phyloP scores from a whole-genome alignment of 768 basidiomycete species.

The Lactifluus hygrophoroides region DNA sequence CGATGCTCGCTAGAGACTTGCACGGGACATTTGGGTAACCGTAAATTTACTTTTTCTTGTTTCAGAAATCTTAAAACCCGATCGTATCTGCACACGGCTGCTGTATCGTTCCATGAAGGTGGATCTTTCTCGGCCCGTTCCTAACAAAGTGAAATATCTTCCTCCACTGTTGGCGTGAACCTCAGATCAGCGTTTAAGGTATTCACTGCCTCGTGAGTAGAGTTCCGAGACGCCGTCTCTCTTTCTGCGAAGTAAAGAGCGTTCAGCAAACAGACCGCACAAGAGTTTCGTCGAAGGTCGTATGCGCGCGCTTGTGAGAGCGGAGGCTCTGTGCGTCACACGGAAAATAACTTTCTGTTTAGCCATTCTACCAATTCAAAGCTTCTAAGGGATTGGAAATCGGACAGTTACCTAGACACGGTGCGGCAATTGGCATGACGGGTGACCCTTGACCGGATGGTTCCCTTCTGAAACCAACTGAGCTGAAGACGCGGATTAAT shows the following conservation, averaged over 20 bases:
- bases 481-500: background rate
- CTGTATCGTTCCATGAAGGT: background rate
- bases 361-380: background rate
- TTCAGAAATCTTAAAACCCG: constrained; percentile 8
- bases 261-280: background rate
- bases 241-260: background rate
- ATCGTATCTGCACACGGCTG: constrained; percentile 6
- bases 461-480: no score
- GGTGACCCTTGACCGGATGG: no score
- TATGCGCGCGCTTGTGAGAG: background rate
- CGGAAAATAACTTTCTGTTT: background rate
- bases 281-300: background rate
- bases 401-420: background rate
- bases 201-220: constrained; percentile 9
- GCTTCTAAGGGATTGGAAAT: background rate
- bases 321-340: constrained; percentile 10
- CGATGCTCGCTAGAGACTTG: constrained; percentile 1
- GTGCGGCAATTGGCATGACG: background rate
- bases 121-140: constrained; percentile 16
- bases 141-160: background rate
- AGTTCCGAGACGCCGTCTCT: constrained; percentile 14
- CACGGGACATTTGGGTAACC: constrained; percentile 7
- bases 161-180: constrained; percentile 1
- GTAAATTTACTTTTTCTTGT: constrained; percentile 8
- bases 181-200: constrained; percentile 19